These are phyloP conservation scores for Acer yangbiense DNA, from an alignment of 345 rosid genomes.

Conservation along the genomic window DNA sequence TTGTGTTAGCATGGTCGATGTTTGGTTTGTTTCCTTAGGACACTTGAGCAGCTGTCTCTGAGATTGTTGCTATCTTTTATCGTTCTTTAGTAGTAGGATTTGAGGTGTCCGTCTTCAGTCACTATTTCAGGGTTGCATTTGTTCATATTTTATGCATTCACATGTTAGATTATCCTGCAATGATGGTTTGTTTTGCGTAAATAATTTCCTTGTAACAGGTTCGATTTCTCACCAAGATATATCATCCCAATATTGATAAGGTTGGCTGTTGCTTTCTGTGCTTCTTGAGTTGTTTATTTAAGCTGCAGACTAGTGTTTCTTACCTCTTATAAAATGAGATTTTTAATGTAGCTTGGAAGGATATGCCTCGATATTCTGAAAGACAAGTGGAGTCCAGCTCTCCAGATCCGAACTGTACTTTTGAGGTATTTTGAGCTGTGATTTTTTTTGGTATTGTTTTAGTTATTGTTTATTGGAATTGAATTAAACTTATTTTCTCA, in stretches of 20 bases:
- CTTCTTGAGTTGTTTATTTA: not conserved
- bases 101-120: not conserved
- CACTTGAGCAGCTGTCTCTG: not conserved
- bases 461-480: no score
- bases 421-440: constrained; percentile 62
- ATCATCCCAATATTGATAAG: constrained; percentile 98
- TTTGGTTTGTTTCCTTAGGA: constrained; percentile 6
- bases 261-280: constrained; percentile 33
- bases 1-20: not conserved
- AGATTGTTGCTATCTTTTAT: not conserved
- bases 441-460: no score
- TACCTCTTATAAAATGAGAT: constrained; percentile 7
- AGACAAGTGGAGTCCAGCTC: constrained; percentile 99
- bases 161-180: not conserved
- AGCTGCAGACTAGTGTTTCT: constrained; percentile 5
- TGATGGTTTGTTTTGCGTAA: not conserved
- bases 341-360: constrained; percentile 75
- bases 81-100: not conserved
- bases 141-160: not conserved
- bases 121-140: not conserved
- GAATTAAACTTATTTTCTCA: not conserved
- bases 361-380: constrained; percentile 98
- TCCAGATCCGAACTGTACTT: constrained; percentile 96
- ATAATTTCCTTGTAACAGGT: constrained; percentile 57
- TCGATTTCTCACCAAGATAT: constrained; percentile 95